Conservation (phyloP, 345 rosid species). For the Cardiospermum halicacabum region DNA sequence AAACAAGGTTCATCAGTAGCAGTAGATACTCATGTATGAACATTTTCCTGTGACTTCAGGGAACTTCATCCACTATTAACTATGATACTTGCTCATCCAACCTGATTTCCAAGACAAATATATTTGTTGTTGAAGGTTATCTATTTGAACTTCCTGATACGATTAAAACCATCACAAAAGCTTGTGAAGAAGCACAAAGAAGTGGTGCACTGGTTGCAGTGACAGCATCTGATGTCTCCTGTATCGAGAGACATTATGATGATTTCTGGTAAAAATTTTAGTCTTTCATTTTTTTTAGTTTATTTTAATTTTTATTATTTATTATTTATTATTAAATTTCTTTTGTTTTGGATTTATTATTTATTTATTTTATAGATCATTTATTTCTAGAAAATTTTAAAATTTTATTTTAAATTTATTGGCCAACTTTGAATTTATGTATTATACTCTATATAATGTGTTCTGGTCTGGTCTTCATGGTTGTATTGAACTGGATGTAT, state of each 20-base stretch:
- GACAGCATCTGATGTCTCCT: constrained; percentile 89
- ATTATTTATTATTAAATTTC: no score
- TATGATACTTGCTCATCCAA: constrained; percentile 74
- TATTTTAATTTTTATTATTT: no score
- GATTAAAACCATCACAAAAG: constrained; percentile 67
- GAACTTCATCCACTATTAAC: constrained; percentile 73
- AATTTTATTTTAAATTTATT: no score
- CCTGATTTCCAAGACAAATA: constrained; percentile 62
- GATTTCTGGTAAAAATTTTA: constrained; percentile 74
- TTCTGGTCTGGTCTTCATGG: not conserved
- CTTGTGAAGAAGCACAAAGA: constrained; percentile 81
- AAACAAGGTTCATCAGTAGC: not conserved
- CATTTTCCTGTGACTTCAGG: constrained; percentile 43
- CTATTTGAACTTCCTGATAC: constrained; percentile 91
- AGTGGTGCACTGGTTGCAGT: constrained; percentile 81
- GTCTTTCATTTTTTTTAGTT: no score
- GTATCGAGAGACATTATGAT: constrained; percentile 89
- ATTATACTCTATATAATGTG: not conserved
- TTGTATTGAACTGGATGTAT: not conserved
- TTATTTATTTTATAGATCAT: no score
- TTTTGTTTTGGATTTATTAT: no score
- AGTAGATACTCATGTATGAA: not conserved
- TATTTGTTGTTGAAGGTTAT: constrained; percentile 90
- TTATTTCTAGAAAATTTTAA: no score
- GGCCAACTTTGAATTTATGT: not conserved